These are phyloP conservation scores for Chaetomium tenue DNA, from an alignment of 495 filamentous ascomycete genomes.

Conservation along the genomic window DNA sequence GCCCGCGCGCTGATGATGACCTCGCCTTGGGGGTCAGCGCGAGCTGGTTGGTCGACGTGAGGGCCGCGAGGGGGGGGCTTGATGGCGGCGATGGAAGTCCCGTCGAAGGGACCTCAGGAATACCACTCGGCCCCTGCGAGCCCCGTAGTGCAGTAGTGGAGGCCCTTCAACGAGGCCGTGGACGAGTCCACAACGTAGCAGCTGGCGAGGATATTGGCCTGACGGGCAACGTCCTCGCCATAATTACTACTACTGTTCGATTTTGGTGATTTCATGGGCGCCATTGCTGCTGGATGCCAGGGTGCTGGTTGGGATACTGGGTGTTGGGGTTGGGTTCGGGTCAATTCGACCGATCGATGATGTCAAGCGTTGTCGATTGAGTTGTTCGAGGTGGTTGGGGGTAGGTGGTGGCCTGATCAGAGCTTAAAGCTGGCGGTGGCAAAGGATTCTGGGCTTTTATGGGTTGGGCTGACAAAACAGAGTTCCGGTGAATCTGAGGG, in stretches of 20 bases:
- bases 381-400: neutral
- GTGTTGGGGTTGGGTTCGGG: neutral
- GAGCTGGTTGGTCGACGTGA: conserved; percentile 58
- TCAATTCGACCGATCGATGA: neutral
- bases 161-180: conserved; percentile 59
- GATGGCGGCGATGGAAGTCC: conserved; percentile 69
- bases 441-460: neutral
- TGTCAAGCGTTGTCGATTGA: neutral
- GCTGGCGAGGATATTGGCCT: conserved; percentile 74
- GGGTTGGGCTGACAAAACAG: conserved; percentile 10
- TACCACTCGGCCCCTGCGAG: conserved; percentile 83
- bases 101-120: conserved; percentile 89
- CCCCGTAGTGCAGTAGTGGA: conserved; percentile 89
- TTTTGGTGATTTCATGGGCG: conserved; percentile 62
- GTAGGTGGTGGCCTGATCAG: neutral
- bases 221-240: conserved; percentile 55
- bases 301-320: conserved; percentile 19
- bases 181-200: conserved; percentile 70
- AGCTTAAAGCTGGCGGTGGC: neutral
- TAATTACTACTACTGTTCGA: conserved; percentile 69
- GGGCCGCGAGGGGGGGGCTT: conserved; percentile 79
- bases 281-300: conserved; percentile 51
- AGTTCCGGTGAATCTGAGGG: conserved; percentile 9
- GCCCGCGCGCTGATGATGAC: conserved; percentile 36
- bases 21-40: conserved; percentile 56